A percentile compares a stretch with the other conserved stretches of the same genome.
Evolutionary conservation across 305 asterid genomes (phyloP).

Genomic region (Fraxinus paxiana): DNA sequence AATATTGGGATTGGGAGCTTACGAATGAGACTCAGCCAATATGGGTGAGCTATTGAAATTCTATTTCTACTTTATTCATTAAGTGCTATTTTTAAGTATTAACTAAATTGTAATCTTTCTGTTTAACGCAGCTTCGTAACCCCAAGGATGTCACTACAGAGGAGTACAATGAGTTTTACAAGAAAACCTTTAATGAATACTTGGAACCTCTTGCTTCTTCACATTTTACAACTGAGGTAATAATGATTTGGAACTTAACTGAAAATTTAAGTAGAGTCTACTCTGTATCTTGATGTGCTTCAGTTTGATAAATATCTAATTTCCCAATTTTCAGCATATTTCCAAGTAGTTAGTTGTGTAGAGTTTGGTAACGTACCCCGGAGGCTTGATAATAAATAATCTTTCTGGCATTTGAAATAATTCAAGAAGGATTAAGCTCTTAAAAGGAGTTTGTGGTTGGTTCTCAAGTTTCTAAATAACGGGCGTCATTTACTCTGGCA

Average conservation of each 20-base stretch:
- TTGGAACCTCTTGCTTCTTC: conserved; percentile 96
- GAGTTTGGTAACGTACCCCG: not conserved
- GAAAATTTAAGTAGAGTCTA: not conserved
- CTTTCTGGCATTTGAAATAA: not conserved
- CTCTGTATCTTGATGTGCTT: not conserved
- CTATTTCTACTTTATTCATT: not conserved
- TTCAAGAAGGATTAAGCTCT: not conserved
- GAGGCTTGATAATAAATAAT: not conserved
- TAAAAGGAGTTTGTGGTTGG: not conserved
- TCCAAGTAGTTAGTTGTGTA: not conserved
- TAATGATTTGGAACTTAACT: not conserved
- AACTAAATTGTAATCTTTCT: conserved; percentile 4
- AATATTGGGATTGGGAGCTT: conserved; percentile 98
- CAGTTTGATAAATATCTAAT: not conserved
- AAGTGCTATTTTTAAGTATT: not conserved
- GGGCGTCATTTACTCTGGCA: conserved; percentile 29
- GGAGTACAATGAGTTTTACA: conserved; percentile 89
- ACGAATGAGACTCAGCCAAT: conserved; percentile 88
- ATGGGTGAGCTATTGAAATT: conserved; percentile 62
- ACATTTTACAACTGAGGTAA: conserved; percentile 94
- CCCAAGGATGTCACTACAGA: conserved; percentile 85
- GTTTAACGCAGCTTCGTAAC: conserved; percentile 71
- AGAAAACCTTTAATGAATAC: conserved; percentile 79
- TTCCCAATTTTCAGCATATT: not conserved
- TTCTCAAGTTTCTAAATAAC: not conserved